phyloP scores from a whole-genome alignment of 352 stramenopile genomes.

The Pythium rhizo-oryzae region DNA sequence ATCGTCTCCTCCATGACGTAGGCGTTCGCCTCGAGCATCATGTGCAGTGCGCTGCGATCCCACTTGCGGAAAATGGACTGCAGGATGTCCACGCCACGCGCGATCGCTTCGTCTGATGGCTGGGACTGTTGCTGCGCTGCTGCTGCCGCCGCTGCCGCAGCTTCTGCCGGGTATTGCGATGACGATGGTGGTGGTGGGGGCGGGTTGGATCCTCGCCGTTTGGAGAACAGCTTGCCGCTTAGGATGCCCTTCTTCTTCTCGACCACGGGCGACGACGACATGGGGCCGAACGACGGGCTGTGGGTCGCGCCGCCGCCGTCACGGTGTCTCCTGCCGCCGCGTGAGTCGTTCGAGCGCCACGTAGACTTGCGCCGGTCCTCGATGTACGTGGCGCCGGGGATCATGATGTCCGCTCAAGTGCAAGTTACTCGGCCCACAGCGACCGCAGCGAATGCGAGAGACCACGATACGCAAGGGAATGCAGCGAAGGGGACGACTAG shows the following conservation, averaged over 20 bases:
- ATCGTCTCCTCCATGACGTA: constrained; percentile 87
- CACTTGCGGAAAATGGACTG: constrained; percentile 84
- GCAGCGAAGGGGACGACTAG: background rate
- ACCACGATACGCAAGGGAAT: background rate
- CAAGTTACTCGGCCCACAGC: background rate
- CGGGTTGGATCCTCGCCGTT: constrained; percentile 35
- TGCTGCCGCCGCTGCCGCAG: constrained; percentile 3
- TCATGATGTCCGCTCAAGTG: constrained; percentile 6
- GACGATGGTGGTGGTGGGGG: no score
- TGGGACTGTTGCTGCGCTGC: constrained; percentile 19
- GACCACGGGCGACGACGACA: constrained; percentile 17
- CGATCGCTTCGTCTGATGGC: constrained; percentile 53
- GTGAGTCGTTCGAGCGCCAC: constrained; percentile 18
- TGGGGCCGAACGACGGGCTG: constrained; percentile 23
- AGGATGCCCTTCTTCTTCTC: constrained; percentile 46
- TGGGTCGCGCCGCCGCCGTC: background rate
- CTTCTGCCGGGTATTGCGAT: constrained; percentile 4
- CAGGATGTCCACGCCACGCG: constrained; percentile 69
- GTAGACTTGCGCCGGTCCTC: constrained; percentile 20
- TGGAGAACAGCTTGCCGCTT: constrained; percentile 57
- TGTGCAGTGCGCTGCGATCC: constrained; percentile 63
- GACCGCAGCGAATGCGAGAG: background rate
- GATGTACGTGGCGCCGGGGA: constrained; percentile 17
- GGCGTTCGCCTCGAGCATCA: constrained; percentile 74
- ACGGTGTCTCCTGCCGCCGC: constrained; percentile 5